Evolutionary conservation across 1,284 basidiomycete species (phyloP).

Genomic region (Malassezia caprae): DNA sequence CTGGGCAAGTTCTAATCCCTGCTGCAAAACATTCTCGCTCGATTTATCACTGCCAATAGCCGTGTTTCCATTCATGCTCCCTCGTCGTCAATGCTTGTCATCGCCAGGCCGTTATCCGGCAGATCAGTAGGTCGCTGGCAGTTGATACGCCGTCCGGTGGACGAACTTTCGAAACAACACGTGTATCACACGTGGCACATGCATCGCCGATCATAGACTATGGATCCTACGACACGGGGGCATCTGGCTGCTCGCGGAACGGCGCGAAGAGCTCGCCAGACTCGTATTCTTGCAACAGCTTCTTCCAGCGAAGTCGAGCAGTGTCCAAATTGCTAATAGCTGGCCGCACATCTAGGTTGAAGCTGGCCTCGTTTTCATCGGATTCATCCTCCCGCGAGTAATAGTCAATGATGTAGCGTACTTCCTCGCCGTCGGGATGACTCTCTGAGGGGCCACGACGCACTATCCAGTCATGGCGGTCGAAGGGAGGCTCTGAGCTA

Average conservation of each 20-base stretch:
- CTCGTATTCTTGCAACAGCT: constrained; percentile 34
- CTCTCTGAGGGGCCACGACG: constrained; percentile 53
- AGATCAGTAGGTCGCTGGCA: background rate
- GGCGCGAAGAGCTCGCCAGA: constrained; percentile 19
- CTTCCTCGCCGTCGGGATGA: constrained; percentile 24
- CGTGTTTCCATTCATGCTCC: background rate
- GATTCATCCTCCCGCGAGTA: constrained; percentile 34
- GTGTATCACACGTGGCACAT: background rate
- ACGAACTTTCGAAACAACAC: background rate
- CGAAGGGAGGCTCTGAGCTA: constrained; percentile 85
- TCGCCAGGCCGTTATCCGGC: background rate
- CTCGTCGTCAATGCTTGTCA: background rate
- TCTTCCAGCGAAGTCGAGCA: constrained; percentile 23
- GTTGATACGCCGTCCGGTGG: background rate
- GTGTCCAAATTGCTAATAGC: constrained; percentile 34
- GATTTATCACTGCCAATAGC: background rate
- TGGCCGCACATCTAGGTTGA: constrained; percentile 38
- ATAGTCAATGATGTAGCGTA: constrained; percentile 48
- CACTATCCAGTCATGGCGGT: constrained; percentile 97
- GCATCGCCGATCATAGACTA: background rate
- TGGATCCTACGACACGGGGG: background rate
- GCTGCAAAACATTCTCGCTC: background rate
- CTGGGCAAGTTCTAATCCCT: background rate
- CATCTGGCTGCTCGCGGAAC: constrained; percentile 1
- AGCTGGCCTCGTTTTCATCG: constrained; percentile 36